Conservation (phyloP, 768 basidiomycete species). For the Podaxis mareebaensis region DNA sequence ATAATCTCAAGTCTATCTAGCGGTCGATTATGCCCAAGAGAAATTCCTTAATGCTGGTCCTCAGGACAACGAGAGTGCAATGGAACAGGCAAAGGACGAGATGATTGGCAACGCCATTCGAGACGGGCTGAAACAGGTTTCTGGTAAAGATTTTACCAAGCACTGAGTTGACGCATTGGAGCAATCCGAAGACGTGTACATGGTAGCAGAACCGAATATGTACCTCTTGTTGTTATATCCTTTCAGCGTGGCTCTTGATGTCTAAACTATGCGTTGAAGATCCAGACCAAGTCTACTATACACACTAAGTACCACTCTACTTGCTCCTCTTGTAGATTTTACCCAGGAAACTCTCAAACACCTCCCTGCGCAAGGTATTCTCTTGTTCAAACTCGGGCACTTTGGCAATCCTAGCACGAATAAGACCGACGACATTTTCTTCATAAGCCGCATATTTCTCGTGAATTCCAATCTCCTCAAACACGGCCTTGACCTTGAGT, state of each 20-base stretch:
- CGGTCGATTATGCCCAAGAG: conserved; percentile 42
- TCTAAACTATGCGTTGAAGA: background rate
- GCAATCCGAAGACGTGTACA: too few species aligned
- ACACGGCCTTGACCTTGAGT: conserved; percentile 55
- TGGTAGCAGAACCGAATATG: too few species aligned
- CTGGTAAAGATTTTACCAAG: conserved; percentile 34
- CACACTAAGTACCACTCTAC: conserved; percentile 27
- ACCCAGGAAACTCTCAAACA: conserved; percentile 83
- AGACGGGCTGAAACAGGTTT: conserved; percentile 30
- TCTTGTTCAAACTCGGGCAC: conserved; percentile 65
- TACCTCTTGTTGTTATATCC: too few species aligned
- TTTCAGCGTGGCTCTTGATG: too few species aligned
- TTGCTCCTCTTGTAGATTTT: conserved; percentile 79
- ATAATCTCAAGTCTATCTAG: conserved; percentile 18
- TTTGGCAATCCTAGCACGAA: conserved; percentile 68
- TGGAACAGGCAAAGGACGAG: conserved; percentile 44
- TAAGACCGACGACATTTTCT: conserved; percentile 61
- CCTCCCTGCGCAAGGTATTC: conserved; percentile 51
- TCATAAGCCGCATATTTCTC: conserved; percentile 78
- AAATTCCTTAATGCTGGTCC: conserved; percentile 32
- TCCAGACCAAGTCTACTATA: background rate
- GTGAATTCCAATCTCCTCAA: conserved; percentile 68
- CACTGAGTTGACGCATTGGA: too few species aligned
- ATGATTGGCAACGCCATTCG: conserved; percentile 41
- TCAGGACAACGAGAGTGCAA: conserved; percentile 41